Evolutionary conservation across 805 yeast species (phyloP), one percentile per base, ranked within the genome.

Genomic region (Starmera pachycereana): DNA sequence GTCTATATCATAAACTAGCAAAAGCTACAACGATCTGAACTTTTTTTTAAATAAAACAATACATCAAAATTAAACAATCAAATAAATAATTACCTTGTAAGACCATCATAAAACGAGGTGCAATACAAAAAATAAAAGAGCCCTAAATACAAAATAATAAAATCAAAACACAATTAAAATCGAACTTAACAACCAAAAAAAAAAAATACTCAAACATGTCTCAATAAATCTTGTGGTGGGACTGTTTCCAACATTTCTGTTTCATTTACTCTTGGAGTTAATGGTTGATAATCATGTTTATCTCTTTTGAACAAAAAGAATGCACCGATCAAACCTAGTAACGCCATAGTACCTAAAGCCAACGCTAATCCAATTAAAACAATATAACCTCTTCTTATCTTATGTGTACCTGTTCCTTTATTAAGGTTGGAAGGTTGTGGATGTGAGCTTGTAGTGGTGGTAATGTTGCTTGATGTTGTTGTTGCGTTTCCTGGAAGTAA

Each of bases 321-420:
- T 7, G 57, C 65, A 30, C 69, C 69, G 5, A 64, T 46, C 25
- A 63, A 57, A 41, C 69, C 82, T 40, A 62, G 50, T 14, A 56
- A 57, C 36, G 62, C 53, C 32, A 68, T 55, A 1, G 73, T 67
- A 14, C 66, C 85, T 29, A 83, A 48, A 0, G 90, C 76, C 40
- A 79, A 63, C 0, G 88, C 92, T 33, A 80, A 65, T 0, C 83
- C 76, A 35, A 82, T 72, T 27, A 84, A 69, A 4, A 80, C 87
- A 27, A 82, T 78, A 49, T 71, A 79, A 0, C 92, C 89, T 16
- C 74, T 58, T 28, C 57, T 61, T 43, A 58, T 56, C 44, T 59
- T 55, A 29, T 53, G 50, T 29, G 46, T 42, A 10, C 35, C 44
- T 32, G 33, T 38, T 22, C 9, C 27, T 14, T 35, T 36, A 36